A percentile compares a stretch with the other conserved stretches of the same genome.
phyloP scores from a whole-genome alignment of 2,329 filamentous ascomycete genomes.

The Trichophyton benhamiae region DNA sequence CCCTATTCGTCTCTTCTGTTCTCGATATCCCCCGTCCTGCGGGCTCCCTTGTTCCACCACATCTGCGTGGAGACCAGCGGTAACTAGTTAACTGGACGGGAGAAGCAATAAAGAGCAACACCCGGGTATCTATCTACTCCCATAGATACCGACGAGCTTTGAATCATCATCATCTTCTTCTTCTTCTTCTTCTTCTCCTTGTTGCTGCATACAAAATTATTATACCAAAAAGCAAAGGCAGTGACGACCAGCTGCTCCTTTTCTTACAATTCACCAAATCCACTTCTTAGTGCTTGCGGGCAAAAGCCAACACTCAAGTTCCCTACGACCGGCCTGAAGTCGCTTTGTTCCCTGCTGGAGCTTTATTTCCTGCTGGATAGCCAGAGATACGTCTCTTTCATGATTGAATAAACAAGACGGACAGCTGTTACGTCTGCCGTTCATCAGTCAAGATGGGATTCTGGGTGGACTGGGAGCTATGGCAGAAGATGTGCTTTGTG shows the following conservation, averaged over 20 bases:
- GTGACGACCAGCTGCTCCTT: background rate
- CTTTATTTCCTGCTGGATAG: background rate
- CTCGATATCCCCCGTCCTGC: background rate
- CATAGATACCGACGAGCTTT: background rate
- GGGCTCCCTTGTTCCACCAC: background rate
- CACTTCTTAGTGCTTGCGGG: too few species aligned
- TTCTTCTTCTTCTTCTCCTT: background rate
- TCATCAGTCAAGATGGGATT: constrained; percentile 35
- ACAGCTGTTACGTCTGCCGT: background rate
- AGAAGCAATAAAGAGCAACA: background rate
- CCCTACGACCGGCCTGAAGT: background rate
- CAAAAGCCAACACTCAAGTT: background rate
- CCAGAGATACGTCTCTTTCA: background rate
- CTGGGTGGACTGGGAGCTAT: constrained; percentile 61
- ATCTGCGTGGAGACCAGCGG: background rate
- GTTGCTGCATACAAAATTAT: background rate
- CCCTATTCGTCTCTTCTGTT: background rate
- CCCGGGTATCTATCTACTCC: background rate
- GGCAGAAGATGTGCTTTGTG: constrained; percentile 86
- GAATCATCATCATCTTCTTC: background rate
- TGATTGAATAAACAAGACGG: background rate
- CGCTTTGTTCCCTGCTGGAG: background rate
- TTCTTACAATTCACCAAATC: background rate
- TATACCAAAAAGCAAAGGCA: background rate
- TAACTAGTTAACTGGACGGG: background rate